Evolutionary conservation across 495 filamentous ascomycete genomes (phyloP), one percentile per base, ranked within the genome.

Genomic region (Penicillium fimorum): DNA sequence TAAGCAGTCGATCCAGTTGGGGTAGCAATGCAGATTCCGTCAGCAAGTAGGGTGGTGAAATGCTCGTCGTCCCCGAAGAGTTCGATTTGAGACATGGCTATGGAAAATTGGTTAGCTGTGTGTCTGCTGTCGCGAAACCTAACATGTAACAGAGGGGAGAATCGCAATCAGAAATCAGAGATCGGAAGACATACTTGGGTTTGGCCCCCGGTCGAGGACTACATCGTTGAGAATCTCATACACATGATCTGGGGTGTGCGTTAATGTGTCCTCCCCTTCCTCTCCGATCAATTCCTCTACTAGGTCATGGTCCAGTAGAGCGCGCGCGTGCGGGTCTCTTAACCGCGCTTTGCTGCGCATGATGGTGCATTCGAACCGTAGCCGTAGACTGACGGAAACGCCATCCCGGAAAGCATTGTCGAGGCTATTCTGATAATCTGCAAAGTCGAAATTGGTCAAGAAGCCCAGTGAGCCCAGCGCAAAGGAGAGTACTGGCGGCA

Each of bases 51-150:
- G 1, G 88, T 91, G 6, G 90, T 95, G 73, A 92, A 93, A 73
- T 96, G 90, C 63, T 96, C 91, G 65, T 96, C 89, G 65, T 97
- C 95, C 40, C 95, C 95, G 65, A 97, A 97, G 33, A 98, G 77
- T 65, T 95, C 91, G 38, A 89, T 91, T 46, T 83, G 79, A 53
- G 88, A 91, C 90, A 95, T 92, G 57, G 88, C 89, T 89, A 57
- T 50, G 58, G 56, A 62, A 63, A 18, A 46, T 50, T 55, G 56
- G 67, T 70, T 59, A 69, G 68, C 66, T 43, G 63, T 43, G 29
- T 22, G 29, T 18, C 40, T 50, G 13, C 18, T 33, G 50, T 54
- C 52, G 54, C n/a, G 35, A 38, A 9, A 18, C 20, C 25, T 47
- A 20, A 1, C 29, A 15, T 2, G 29, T 20, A 50, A 38, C 51